Conservation (phyloP, 345 rosid species). For the Aquilaria sinensis region DNA sequence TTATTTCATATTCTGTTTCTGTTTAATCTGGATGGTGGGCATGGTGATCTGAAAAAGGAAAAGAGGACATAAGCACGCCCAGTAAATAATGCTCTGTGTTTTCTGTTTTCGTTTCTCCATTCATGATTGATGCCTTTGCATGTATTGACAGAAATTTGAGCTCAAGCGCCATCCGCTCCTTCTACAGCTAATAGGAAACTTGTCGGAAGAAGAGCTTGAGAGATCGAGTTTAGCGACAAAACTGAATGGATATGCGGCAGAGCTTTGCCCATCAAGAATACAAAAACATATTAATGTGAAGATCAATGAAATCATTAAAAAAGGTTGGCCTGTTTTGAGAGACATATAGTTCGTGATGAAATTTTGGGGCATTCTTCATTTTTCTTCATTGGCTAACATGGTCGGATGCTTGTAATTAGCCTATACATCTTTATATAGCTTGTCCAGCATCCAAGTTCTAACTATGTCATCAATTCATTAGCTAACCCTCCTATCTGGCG, state of each 20-base stretch:
- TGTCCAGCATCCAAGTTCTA: too few species aligned
- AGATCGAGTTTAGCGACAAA: constrained; percentile 66
- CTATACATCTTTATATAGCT: too few species aligned
- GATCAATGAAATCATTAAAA: constrained; percentile 63
- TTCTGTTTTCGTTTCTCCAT: too few species aligned
- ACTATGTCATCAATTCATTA: too few species aligned
- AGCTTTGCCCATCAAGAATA: constrained; percentile 60
- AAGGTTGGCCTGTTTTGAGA: constrained; percentile 79
- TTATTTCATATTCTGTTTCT: background rate
- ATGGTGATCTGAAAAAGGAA: background rate
- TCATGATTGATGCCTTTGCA: constrained; percentile 4
- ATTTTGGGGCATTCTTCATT: too few species aligned
- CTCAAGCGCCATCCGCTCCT: constrained; percentile 74
- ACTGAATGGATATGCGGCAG: constrained; percentile 77
- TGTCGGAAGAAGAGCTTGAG: constrained; percentile 77
- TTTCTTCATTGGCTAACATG: too few species aligned
- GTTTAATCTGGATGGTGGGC: too few species aligned
- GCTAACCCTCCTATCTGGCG: too few species aligned
- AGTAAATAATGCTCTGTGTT: background rate
- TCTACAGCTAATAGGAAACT: constrained; percentile 76
- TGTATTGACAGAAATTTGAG: constrained; percentile 68
- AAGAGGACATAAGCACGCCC: too few species aligned
- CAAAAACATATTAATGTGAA: constrained; percentile 59
- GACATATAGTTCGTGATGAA: constrained; percentile 27
- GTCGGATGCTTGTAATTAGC: too few species aligned